Evolutionary conservation across 2,329 filamentous ascomycete genomes (phyloP), one percentile per base, ranked within the genome.

Genomic region (Hymenoscyphus albidus): DNA sequence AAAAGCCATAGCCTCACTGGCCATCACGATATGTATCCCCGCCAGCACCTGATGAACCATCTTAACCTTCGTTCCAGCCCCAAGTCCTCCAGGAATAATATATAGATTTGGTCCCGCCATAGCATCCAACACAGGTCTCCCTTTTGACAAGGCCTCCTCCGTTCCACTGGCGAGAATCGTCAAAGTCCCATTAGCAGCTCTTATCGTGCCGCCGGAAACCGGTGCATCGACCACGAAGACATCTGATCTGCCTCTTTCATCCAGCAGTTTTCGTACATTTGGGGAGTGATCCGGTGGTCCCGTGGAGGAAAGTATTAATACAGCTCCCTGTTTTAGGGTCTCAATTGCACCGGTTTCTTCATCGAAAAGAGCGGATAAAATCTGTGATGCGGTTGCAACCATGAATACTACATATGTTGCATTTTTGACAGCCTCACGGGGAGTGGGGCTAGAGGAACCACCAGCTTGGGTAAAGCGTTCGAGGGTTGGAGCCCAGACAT

Each of bases 311-410:
- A 92, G 81, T 48, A 92, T 80, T 0, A 84, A 83, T 13, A 85
- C 85, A 44, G 82, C 83, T 62, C 82, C 75, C 0, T 86, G 83
- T 1, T 91, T 79, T 4, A 78, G 59, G 12, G 66, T 74, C 42
- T 78, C 74, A 27, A 82, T 75, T 13, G 81, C 88, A 2, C 85
- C 82, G 57, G 80, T 80, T 1, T 82, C 79, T 1, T 80, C 80
- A 35, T 85, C 84, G 68, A 92, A 86, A 1, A 93, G 77, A 0
- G 89, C 87, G 0, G 80, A 78, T 67, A 90, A 84, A 10, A 86
- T 88, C 74, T 92, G 90, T 51, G 84, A 81, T 1, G 88, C 85
- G 0, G 88, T 91, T 7, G 89, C 89, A 0, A 93, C 90, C 90
- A 93, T 92, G 75, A 87, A 87, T 38, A 92, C 82, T 71, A 88